These are phyloP conservation scores for Syncephalastrum contaminatum DNA, from an alignment of 371 early-diverging fungal species.

Conservation along the genomic window DNA sequence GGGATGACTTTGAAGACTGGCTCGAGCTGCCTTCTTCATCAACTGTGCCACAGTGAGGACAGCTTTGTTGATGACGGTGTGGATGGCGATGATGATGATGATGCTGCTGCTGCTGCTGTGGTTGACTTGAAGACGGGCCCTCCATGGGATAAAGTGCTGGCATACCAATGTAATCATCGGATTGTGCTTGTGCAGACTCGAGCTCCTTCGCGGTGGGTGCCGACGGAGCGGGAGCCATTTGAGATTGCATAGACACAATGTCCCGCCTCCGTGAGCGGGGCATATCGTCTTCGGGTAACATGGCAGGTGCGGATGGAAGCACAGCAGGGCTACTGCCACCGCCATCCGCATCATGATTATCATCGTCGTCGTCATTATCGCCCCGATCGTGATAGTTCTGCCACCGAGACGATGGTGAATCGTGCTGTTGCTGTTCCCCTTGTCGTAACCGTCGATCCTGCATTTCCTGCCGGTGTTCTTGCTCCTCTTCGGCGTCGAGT, in stretches of 20 bases:
- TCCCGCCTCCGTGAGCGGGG: background rate
- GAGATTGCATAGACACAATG: slow-evolving; percentile 12
- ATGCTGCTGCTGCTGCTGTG: too few species aligned
- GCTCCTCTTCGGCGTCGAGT: slow-evolving; percentile 1
- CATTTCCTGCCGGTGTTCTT: slow-evolving; percentile 1
- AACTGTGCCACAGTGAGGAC: too few species aligned
- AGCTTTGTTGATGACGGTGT: too few species aligned
- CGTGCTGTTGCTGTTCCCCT: background rate
- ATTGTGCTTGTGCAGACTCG: slow-evolving; percentile 5
- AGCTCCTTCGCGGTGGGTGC: slow-evolving; percentile 25
- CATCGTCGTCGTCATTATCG: background rate
- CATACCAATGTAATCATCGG: too few species aligned
- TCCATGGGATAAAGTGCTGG: too few species aligned
- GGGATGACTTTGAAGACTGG: background rate
- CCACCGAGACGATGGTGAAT: background rate
- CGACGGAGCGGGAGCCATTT: slow-evolving; percentile 16
- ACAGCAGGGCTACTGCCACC: too few species aligned
- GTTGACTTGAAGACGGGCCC: too few species aligned
- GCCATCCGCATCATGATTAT: background rate
- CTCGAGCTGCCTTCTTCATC: background rate
- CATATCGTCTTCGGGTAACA: too few species aligned
- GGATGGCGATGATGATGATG: too few species aligned
- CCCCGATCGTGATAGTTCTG: background rate
- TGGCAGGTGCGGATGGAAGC: too few species aligned
- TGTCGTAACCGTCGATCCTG: background rate